A percentile compares a stretch with the other conserved stretches of the same genome.
These are phyloP conservation scores for Mycena pura DNA, from an alignment of 768 basidiomycete genomes.

Conservation along the genomic window DNA sequence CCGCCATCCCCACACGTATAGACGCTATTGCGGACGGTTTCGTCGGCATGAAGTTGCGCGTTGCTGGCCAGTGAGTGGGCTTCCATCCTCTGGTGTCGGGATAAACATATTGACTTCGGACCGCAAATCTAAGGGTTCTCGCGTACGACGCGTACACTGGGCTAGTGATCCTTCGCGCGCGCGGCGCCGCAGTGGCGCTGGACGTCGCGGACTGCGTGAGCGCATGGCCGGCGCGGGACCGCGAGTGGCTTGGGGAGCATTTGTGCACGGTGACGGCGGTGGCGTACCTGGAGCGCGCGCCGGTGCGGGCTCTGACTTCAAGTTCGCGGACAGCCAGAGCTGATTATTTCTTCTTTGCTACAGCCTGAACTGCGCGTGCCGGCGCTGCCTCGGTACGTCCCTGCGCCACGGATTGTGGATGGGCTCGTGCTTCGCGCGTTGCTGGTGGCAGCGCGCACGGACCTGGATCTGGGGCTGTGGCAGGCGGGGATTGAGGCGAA, in stretches of 20 bases:
- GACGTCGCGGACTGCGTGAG: constrained; percentile 58
- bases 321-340: neutral
- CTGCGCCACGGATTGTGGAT: constrained; percentile 44
- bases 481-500: constrained; percentile 37
- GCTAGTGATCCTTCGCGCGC: constrained; percentile 56
- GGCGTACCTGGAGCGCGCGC: constrained; percentile 60
- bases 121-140: constrained; percentile 51
- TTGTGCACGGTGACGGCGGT: constrained; percentile 59
- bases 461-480: constrained; percentile 58
- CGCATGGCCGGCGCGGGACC: constrained; percentile 36
- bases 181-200: too few species aligned
- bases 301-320: constrained; percentile 40
- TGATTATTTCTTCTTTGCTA: constrained; percentile 18
- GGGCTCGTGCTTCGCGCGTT: constrained; percentile 61
- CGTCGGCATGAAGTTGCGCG: constrained; percentile 59
- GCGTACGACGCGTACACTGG: constrained; percentile 59
- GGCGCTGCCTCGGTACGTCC: constrained; percentile 46
- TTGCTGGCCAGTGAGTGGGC: constrained; percentile 61
- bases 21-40: constrained; percentile 45
- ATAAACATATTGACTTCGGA: constrained; percentile 8
- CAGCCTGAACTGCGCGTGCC: constrained; percentile 51
- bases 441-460: constrained; percentile 45
- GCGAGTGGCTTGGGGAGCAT: constrained; percentile 59
- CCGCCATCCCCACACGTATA: constrained; percentile 53
- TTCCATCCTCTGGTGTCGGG: neutral